phyloP scores from a whole-genome alignment of 768 basidiomycete species.

The Psilocybe subaeruginosa region DNA sequence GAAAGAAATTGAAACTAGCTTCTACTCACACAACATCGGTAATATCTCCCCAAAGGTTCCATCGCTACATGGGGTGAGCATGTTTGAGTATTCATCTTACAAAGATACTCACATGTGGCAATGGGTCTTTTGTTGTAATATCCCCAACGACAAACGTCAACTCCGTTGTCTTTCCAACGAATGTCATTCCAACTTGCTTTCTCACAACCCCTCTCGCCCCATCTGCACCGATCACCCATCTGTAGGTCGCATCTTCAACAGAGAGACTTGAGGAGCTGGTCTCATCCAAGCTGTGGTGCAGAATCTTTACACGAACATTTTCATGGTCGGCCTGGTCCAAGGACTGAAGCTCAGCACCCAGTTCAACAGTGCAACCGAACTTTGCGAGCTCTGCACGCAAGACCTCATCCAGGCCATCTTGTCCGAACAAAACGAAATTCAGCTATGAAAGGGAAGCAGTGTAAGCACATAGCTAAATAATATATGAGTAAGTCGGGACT shows the following conservation, averaged over 20 bases:
- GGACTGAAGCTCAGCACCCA: slow-evolving; percentile 45
- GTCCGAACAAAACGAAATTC: slow-evolving; percentile 26
- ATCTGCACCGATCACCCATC: slow-evolving; percentile 46
- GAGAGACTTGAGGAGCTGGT: not conserved
- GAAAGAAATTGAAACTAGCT: not conserved
- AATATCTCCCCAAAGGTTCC: slow-evolving; percentile 49
- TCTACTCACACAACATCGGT: slow-evolving; percentile 7
- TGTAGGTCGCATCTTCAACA: slow-evolving; percentile 30
- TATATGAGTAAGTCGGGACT: not conserved
- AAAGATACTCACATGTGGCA: slow-evolving; percentile 32
- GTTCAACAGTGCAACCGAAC: slow-evolving; percentile 37
- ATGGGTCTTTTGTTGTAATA: slow-evolving; percentile 41
- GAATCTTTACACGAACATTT: slow-evolving; percentile 36
- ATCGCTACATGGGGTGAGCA: slow-evolving; percentile 30
- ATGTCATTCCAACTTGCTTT: slow-evolving; percentile 38
- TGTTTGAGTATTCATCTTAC: too few species aligned
- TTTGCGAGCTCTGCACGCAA: slow-evolving; percentile 33
- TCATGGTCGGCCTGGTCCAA: slow-evolving; percentile 39
- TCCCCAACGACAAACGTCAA: slow-evolving; percentile 41
- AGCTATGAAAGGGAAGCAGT: not conserved
- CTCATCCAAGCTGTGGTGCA: slow-evolving; percentile 15
- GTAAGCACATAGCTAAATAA: too few species aligned
- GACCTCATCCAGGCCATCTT: slow-evolving; percentile 35
- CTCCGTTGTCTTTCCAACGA: slow-evolving; percentile 39
- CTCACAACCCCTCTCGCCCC: slow-evolving; percentile 45